phyloP scores from a whole-genome alignment of 768 basidiomycete genomes.

The Tulasnella sp. region DNA sequence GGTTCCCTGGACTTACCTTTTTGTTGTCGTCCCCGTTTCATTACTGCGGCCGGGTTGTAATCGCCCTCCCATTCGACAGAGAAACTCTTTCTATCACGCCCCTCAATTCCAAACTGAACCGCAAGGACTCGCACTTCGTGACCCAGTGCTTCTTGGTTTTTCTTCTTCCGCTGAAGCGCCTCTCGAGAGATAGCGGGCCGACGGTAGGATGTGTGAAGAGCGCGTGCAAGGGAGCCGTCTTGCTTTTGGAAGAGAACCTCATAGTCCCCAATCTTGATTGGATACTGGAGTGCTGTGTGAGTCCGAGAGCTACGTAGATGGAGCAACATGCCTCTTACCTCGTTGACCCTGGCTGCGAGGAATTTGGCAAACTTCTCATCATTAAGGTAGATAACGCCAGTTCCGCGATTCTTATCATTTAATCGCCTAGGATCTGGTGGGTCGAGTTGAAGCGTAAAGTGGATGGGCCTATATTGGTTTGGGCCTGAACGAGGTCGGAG shows the following conservation, averaged over 20 bases:
- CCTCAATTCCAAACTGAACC: conserved; percentile 60
- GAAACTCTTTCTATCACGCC: conserved; percentile 41
- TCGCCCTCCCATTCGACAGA: conserved; percentile 67
- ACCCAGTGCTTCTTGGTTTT: conserved; percentile 46
- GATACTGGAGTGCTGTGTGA: neutral
- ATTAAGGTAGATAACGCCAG: conserved; percentile 7
- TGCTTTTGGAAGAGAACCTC: neutral
- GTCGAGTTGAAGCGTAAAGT: conserved; percentile 1
- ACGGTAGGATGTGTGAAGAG: neutral
- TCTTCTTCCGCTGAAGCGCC: conserved; percentile 28
- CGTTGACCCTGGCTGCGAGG: neutral
- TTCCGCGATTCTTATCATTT: neutral
- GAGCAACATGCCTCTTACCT: neutral
- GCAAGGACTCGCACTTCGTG: conserved; percentile 53
- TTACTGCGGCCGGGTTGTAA: conserved; percentile 44
- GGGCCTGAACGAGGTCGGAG: neutral
- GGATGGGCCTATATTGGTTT: neutral
- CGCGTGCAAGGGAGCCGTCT: conserved; percentile 6
- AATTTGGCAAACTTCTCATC: neutral
- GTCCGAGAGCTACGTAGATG: neutral
- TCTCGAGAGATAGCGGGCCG: neutral
- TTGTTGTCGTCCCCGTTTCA: conserved; percentile 61
- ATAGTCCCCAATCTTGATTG: neutral
- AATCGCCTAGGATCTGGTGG: neutral
- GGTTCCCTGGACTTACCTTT: conserved; percentile 50